Base-by-base conservation (phyloP, 257 asterid genomes). In the Linderniella brevidens region DNA sequence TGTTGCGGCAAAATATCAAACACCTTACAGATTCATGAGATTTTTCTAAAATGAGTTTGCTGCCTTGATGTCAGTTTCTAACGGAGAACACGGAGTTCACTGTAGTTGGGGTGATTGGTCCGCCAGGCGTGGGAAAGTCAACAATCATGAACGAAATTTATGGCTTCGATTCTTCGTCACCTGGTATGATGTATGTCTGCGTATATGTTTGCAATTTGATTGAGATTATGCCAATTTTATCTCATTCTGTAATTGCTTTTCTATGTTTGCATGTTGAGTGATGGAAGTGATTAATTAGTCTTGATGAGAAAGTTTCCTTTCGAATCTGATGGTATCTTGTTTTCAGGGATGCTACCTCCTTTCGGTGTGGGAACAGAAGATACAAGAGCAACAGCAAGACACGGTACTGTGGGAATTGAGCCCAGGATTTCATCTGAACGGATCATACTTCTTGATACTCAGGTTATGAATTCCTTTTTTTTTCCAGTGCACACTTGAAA, bases 71-170 rank as follows among this genome's bases (percentile, higher is more conserved):
- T 78, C 82, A 86, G 96, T 84, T 84, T 79, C 62, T 88, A 39
- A 84, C 98, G 18, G 98, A 88, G 64, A 88, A 84, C 64, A 78
- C 94, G 0, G 98, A 88, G 35, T 88, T 88, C 37, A 76, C 80
- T 8, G 97, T 80, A 71, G 92, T 88, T 50, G 94, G 95, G 35
- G 84, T 88, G 17, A 88, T 88, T 58, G 97, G 97, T 38, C 86
- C 93, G 4, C 74, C 93, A 0, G 94, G 95, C 20, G 92, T 77
- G 11, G 94, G 98, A 29, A 88, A 88, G 57, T 88, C 98, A 3
- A 88, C 93, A 0, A 72, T 88, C 47, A 56, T 88, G 92, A 88
- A 88, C 59, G 94, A 88, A 71, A 78, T 88, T 49, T 88, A 84
- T 69, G 94, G 98, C 13, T 88, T 70, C 59, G 93, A 88, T 88